phyloP scores from a whole-genome alignment of 345 rosid species.

The Brassica nigra region DNA sequence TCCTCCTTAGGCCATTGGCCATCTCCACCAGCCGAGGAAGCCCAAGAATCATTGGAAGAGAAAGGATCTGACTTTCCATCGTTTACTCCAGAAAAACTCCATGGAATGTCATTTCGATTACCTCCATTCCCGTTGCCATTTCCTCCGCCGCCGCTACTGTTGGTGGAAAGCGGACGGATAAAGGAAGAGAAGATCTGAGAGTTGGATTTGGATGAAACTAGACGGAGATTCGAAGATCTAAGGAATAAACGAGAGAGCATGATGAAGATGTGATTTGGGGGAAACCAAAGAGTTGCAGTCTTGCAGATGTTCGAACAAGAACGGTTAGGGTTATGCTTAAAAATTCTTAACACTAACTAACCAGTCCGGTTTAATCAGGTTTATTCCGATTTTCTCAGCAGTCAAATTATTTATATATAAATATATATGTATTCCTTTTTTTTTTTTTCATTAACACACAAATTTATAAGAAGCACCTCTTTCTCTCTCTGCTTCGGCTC shows the following conservation, averaged over 20 bases:
- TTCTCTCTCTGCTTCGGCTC: slow-evolving; percentile 1
- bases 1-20: slow-evolving; percentile 47
- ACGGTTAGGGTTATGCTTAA: slow-evolving; percentile 41
- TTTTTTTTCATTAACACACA: neutral
- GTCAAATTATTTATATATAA: neutral
- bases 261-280: slow-evolving; percentile 30
- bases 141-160: slow-evolving; percentile 37
- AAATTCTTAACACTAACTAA: neutral
- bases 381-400: slow-evolving; percentile 1
- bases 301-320: slow-evolving; percentile 30
- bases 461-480: neutral
- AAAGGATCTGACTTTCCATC: slow-evolving; percentile 46
- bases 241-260: slow-evolving; percentile 76
- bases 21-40: slow-evolving; percentile 22
- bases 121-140: slow-evolving; percentile 31
- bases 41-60: slow-evolving; percentile 41
- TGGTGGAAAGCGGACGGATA: slow-evolving; percentile 51
- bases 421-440: neutral
- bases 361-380: slow-evolving; percentile 15
- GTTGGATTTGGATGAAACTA: slow-evolving; percentile 42
- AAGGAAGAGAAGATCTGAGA: slow-evolving; percentile 40
- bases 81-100: slow-evolving; percentile 56
- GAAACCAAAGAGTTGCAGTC: neutral
- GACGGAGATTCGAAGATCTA: slow-evolving; percentile 61
- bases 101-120: slow-evolving; percentile 41